Evolutionary conservation across 257 asterid species (phyloP), one percentile per base, ranked within the genome.

Genomic region (Solanum megistacrolobum): DNA sequence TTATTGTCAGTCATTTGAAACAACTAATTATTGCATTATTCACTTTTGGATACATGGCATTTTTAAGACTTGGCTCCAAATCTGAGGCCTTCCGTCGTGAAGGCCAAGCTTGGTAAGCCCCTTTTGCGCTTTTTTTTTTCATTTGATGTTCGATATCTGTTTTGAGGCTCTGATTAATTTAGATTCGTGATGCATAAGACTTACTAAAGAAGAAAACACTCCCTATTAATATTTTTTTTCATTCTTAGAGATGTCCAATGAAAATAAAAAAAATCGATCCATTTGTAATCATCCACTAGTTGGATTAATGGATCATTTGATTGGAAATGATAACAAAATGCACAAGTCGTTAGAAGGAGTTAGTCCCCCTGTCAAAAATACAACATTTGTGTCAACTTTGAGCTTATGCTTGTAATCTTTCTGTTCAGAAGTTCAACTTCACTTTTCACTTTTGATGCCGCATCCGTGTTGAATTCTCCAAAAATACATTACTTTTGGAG

Each of bases 51-150:
- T 46, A 46, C 65, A 85, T 85, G 87, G 87, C 87, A 85, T 38
- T 27, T 4, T 12, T 85, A 76, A 85, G 73, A 66, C 36, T 85
- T 85, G 87, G 87, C 41, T 65, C 82, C 18, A 85, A 85, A 85
- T 46, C 82, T 8, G 87, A 66, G 82, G 58, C 79, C 20, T 85
- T 85, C 81, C 87, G 41, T 27, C 87, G 75, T 21, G 87, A 85
- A 85, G 87, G 87, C 29, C 87, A 68, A 9, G 75, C 87, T 66
- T 85, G 87, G 87, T 85, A 85, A 68, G 41, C 41, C 65, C 66
- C 4, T 35, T 35, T 73, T 74, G 9, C 1, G 9, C 1, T 7
- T 12, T 1, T 9, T n/a, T 34, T 34, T 34, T 32, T 4, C 14
- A 9, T 21, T 10, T 3, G 4, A 12, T 73, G 16, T 73, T 73